Evolutionary conservation across 2,329 filamentous ascomycete genomes (phyloP), one percentile per base, ranked within the genome.

Genomic region (Zymoseptoria ardabiliae): DNA sequence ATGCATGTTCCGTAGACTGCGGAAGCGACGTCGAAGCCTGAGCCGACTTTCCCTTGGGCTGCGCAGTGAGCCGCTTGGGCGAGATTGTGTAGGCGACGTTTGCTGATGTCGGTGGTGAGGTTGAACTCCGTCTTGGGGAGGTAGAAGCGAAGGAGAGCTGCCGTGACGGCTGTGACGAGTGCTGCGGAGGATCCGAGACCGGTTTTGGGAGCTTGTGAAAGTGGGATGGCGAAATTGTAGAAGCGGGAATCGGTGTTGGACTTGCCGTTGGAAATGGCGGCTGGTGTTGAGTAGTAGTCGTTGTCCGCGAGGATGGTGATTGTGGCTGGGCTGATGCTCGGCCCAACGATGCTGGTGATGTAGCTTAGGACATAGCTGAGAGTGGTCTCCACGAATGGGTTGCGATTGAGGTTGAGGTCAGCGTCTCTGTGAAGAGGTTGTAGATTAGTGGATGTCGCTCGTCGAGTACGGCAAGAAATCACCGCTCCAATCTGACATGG

Each of bases 41-140:
- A 94, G 54, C 94, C 94, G 19, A 99, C 87, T 75, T 99, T 99
- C 22, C 94, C 94, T 77, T 99, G 94, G 0, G 94, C 94, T 1
- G 93, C 91, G 72, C 93, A 97, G 77, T 99, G 94, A 3, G 91
- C 88, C 1, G 90, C 89, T 78, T 99, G 94, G 0, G 93, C 88
- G 55, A 99, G 85, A 75, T 97, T 97, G 78, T 99, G 94, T 57
- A 97, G 81, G 54, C 82, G 82, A 25, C 79, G 78, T 65, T 81
- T 81, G 55, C 85, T 84, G 0, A 75, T 65, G 0, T 80, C 76
- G 53, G 81, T 79, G 53, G 74, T 51, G 56, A 91, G 70, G 74
- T 86, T 79, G 71, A 90, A 88, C 11, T 66, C 58, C 2, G 68
- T 63, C 4, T 63, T 65, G 3, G 85, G 82, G 20, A 92, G 81